Base-by-base conservation (phyloP, 768 basidiomycete species). In the Kwoniella newhampshirensis region DNA sequence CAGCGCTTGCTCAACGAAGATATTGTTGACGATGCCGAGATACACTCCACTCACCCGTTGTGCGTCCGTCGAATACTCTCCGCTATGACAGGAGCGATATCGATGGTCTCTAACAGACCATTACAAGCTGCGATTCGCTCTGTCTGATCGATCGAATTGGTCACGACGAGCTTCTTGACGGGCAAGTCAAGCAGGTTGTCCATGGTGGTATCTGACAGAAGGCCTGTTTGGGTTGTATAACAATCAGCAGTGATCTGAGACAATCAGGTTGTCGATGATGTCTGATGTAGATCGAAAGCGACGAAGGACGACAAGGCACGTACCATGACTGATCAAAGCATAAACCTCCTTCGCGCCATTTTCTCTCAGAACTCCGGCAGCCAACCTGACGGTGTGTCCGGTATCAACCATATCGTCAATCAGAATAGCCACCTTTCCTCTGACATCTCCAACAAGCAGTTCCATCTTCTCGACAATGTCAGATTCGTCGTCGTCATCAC, bases 11-110 rank as follows among this genome's bases (percentile, higher is more conserved):
- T 48, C 49, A 18, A 51, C 35, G 18, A 42, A 26, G 30, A 40
- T 49, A 11, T 25, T 26, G n/a, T 18, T 39, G 23, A 28, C 11
- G 37, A n/a, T 11, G 42, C 21, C 5, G 27, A 39, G 28, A 23
- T 47, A 25, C 20, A 37, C 25, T 7, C 15, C 30, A 63, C 70
- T 63, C 47, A 73, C 73, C 94, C 94, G 71, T 96, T 97, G 77
- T 97, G 94, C 68, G 89, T 93, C 60, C 94, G 83, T 66, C 94
- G 81, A 59, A 98, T 94, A 62, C 92, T 89, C 82, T 98, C 94
- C 37, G 91, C 96, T 44, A 99, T 84, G 65, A 97, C 91, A 18
- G 87, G 86, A 23, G 91, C 90, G 64, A 99, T 86, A 79, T 98
- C 93, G 66, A 99, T 86, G 51, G 92, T 89, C 79, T 92, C 90